Conservation (phyloP, 225 moss, liverwort and hornwort species). For the Straminergon stramineum region DNA sequence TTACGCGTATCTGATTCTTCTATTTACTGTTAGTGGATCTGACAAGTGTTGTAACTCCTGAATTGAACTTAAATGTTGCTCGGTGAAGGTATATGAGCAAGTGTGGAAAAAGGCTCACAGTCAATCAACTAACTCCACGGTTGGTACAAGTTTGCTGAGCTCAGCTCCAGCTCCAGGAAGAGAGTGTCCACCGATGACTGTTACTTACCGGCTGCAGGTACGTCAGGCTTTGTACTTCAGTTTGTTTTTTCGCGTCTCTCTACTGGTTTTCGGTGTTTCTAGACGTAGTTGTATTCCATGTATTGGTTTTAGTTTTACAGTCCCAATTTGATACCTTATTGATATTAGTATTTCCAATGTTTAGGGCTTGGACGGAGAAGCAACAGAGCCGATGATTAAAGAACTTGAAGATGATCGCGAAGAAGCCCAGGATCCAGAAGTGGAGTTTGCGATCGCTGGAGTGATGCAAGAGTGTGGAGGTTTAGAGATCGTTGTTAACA, state of each 20-base stretch:
- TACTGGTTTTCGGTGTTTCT: neutral
- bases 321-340: neutral
- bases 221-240: neutral
- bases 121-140: constrained; percentile 57
- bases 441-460: constrained; percentile 94
- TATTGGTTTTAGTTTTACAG: neutral
- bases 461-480: constrained; percentile 98
- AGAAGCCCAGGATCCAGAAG: constrained; percentile 98
- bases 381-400: constrained; percentile 99
- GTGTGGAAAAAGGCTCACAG: constrained; percentile 96
- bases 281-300: neutral
- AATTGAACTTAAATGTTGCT: neutral
- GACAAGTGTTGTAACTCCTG: neutral
- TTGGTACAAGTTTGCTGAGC: constrained; percentile 66
- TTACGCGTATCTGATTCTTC: neutral
- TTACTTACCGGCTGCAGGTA: constrained; percentile 95
- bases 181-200: constrained; percentile 98
- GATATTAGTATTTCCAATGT: neutral
- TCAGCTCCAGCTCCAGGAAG: constrained; percentile 56
- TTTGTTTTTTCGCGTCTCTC: neutral
- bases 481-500: constrained; percentile 78
- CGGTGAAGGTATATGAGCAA: constrained; percentile 81
- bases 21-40: neutral
- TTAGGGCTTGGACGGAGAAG: constrained; percentile 98
- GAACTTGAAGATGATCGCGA: constrained; percentile 97